phyloP scores from a whole-genome alignment of 2,329 filamentous ascomycete species.

The Colletotrichum euphorbiae region DNA sequence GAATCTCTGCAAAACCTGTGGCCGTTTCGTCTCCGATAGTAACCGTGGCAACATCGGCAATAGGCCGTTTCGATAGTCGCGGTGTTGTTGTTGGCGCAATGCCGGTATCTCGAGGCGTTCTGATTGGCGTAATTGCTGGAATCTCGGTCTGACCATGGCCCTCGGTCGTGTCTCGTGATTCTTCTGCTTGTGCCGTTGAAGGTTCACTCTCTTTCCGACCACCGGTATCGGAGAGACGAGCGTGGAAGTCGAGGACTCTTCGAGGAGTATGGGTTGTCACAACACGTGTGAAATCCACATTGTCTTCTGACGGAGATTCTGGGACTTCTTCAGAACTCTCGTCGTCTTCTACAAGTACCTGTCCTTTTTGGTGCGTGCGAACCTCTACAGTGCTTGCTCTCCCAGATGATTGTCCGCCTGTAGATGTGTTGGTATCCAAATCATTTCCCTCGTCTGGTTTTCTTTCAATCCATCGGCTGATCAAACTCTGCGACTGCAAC shows the following conservation, averaged over 20 bases:
- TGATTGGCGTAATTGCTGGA: conserved; percentile 31
- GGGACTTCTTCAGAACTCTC: not conserved
- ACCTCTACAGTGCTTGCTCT: not conserved
- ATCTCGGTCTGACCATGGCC: conserved; percentile 40
- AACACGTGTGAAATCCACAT: not conserved
- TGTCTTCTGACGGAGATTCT: not conserved
- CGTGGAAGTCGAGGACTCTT: conserved; percentile 51
- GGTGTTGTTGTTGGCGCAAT: not conserved
- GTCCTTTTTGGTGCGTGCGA: not conserved
- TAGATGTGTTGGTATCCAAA: not conserved
- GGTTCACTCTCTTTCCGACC: conserved; percentile 40
- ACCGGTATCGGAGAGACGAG: conserved; percentile 48
- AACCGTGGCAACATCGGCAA: conserved; percentile 75
- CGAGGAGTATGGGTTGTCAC: conserved; percentile 31
- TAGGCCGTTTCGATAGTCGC: conserved; percentile 64
- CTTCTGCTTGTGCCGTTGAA: not conserved
- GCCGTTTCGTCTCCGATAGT: conserved; percentile 78
- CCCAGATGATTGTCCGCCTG: no score
- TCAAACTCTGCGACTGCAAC: conserved; percentile 28
- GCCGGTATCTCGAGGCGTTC: conserved; percentile 7
- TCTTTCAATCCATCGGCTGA: conserved; percentile 32
- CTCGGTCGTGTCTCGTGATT: not conserved
- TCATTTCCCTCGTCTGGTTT: not conserved
- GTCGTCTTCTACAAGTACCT: not conserved
- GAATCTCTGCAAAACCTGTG: conserved; percentile 72